A percentile compares a stretch with the other conserved stretches of the same genome.
Evolutionary conservation across 2,329 filamentous ascomycete genomes (phyloP).

Genomic region (Pseudogymnoascus sp.): DNA sequence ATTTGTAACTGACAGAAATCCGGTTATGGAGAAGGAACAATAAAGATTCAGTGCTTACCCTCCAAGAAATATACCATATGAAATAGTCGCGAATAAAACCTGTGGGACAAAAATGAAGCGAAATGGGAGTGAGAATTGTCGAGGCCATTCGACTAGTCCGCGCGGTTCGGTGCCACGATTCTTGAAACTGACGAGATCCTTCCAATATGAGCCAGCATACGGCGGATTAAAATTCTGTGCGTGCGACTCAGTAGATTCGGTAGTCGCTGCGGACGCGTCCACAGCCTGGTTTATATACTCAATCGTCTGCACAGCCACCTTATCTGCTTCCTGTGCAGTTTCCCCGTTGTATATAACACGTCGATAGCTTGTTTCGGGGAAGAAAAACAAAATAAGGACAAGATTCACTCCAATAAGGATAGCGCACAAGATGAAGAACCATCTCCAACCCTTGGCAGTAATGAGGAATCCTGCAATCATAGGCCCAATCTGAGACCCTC

Average conservation of each 20-base stretch:
- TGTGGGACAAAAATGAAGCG: slow-evolving; percentile 20
- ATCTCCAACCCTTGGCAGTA: slow-evolving; percentile 30
- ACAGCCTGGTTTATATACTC: slow-evolving; percentile 12
- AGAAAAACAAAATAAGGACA: slow-evolving; percentile 27
- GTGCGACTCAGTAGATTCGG: slow-evolving; percentile 18
- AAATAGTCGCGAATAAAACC: slow-evolving; percentile 17
- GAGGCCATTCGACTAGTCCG: slow-evolving; percentile 18
- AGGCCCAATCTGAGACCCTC: slow-evolving; percentile 30
- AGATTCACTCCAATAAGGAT: slow-evolving; percentile 29
- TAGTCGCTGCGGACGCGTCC: background rate
- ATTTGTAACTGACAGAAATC: background rate
- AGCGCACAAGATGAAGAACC: slow-evolving; percentile 31
- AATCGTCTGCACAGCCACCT: slow-evolving; percentile 17
- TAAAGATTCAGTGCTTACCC: slow-evolving; percentile 14
- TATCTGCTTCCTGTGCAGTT: slow-evolving; percentile 20
- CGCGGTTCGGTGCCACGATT: slow-evolving; percentile 18
- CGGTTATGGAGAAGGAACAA: background rate
- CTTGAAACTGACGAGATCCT: slow-evolving; percentile 24
- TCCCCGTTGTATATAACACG: slow-evolving; percentile 23
- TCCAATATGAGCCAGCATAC: slow-evolving; percentile 27
- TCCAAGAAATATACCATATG: slow-evolving; percentile 19
- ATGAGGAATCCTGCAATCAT: slow-evolving; percentile 31
- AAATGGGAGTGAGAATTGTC: slow-evolving; percentile 20
- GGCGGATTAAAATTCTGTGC: slow-evolving; percentile 13
- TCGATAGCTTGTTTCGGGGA: slow-evolving; percentile 30